A percentile compares a stretch with the other conserved stretches of the same genome.
These are phyloP conservation scores for Kregervanrija fluxuum DNA, from an alignment of 805 yeast species.

Conservation along the genomic window DNA sequence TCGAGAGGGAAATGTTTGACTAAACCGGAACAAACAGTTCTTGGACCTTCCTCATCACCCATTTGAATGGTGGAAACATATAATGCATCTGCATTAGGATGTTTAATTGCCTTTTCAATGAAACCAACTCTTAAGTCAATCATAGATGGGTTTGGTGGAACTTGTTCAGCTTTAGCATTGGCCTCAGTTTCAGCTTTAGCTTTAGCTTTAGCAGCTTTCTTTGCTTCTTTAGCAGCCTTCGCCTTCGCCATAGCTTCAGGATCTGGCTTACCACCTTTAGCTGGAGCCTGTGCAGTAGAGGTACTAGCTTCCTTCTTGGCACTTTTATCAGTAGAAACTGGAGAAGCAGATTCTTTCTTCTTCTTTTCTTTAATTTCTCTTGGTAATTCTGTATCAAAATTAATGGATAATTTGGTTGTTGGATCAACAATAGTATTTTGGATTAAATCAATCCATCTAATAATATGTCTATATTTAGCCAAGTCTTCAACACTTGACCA, in stretches of 20 bases:
- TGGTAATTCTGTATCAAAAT: slow-evolving; percentile 59
- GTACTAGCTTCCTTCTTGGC: slow-evolving; percentile 10
- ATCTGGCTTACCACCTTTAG: slow-evolving; percentile 17
- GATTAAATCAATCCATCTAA: slow-evolving; percentile 88
- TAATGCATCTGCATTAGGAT: slow-evolving; percentile 95
- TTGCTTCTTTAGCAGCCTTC: slow-evolving; percentile 32
- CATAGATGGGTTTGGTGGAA: slow-evolving; percentile 72
- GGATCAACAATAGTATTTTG: slow-evolving; percentile 52
- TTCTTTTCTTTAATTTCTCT: slow-evolving; percentile 38
- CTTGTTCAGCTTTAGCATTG: slow-evolving; percentile 47
- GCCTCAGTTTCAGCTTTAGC: slow-evolving; percentile 49
- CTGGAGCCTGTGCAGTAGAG: slow-evolving; percentile 3
- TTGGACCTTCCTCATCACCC: slow-evolving; percentile 96
- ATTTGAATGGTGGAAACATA: slow-evolving; percentile 94
- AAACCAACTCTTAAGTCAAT: slow-evolving; percentile 93
- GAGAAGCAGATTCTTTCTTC: slow-evolving; percentile 25
- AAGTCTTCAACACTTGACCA: slow-evolving; percentile 50
- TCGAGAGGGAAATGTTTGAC: slow-evolving; percentile 85
- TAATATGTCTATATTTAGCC: slow-evolving; percentile 67
- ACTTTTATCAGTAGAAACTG: slow-evolving; percentile 9
- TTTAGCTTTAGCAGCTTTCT: slow-evolving; percentile 42
- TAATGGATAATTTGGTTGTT: slow-evolving; percentile 47
- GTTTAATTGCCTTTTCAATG: slow-evolving; percentile 93
- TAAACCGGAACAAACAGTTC: slow-evolving; percentile 97
- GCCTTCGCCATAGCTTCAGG: slow-evolving; percentile 27